Evolutionary conservation across 1,284 basidiomycete genomes (phyloP).

Genomic region (Tilletia caries): DNA sequence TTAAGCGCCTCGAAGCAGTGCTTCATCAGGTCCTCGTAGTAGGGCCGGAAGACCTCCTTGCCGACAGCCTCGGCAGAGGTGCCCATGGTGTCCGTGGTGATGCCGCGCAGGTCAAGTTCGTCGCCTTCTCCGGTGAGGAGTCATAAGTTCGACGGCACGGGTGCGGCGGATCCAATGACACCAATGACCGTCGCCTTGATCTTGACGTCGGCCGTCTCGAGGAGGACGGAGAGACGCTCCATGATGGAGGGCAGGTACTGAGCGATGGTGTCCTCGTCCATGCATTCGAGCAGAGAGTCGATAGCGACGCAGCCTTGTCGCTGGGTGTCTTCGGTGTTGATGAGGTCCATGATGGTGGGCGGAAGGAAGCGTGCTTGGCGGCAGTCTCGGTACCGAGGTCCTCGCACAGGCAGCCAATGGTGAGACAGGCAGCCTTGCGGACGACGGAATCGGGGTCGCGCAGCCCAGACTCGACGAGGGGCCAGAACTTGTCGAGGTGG

Average conservation of each 20-base stretch:
- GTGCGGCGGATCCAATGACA: conserved; percentile 95
- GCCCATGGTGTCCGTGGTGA: too few species aligned
- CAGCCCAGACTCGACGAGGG: conserved; percentile 84
- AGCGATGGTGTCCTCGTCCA: too few species aligned
- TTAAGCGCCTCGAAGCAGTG: conserved; percentile 87
- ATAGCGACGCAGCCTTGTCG: too few species aligned
- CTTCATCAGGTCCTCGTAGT: conserved; percentile 92
- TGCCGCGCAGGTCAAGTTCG: too few species aligned
- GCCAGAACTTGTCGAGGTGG: conserved; percentile 89
- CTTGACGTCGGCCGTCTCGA: too few species aligned
- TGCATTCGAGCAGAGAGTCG: too few species aligned
- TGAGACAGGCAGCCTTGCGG: conserved; percentile 89
- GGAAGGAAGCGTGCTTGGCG: conserved; percentile 81
- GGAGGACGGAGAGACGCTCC: too few species aligned
- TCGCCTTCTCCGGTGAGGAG: conserved; percentile 78
- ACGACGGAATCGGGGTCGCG: conserved; percentile 79
- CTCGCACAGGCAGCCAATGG: too few species aligned
- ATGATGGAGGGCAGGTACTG: too few species aligned
- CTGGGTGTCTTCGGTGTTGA: conserved; percentile 79
- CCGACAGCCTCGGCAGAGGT: too few species aligned
- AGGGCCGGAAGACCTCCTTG: conserved; percentile 87
- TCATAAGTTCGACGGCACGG: conserved; percentile 87
- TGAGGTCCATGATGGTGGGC: conserved; percentile 89
- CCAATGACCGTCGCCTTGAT: conserved; percentile 96
- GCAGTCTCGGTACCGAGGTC: too few species aligned